Evolutionary conservation across 768 basidiomycete species (phyloP), one percentile per base, ranked within the genome.

Genomic region (Boletus huronensis): DNA sequence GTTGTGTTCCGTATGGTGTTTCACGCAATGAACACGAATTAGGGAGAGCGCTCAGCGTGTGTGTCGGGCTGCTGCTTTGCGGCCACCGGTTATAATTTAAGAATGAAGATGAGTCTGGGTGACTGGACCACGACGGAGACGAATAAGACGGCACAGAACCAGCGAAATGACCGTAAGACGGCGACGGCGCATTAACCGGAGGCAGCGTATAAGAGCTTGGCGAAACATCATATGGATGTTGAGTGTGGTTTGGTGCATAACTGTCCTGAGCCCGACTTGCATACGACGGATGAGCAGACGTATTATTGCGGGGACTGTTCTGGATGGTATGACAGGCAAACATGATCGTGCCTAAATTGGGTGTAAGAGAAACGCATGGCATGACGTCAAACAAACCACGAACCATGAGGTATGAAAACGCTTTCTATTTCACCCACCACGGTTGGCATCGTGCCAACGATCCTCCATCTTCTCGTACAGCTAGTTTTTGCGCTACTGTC

Each of bases 381-480:
- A 57, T 70, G 71, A 71, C 70, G 67, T 70, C 70, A 70, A 65
- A 71, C 58, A 51, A 67, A 55, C 46, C 64, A 64, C 82, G 63
- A 68, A 87, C 90, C 90, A 82, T 93, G 89, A 69, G 91, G 90
- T 71, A 92, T 90, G 72, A 89, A 93, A 58, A 93, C 86, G 72
- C 88, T 91, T 68, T 92, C 90, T 28, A 92, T 87, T 70, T 85
- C 82, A 54, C 78, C 79, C 47, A 75, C 76, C 54, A 80, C 77
- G 35, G 80, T 78, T 65, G 78, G 75, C 78, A 88, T 81, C 61
- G 74, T 74, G 67, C 87, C 87, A 53, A 78, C 76, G 41, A 88
- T 84, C 70, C 87, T 87, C 77, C 87, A 93, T 65, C 90, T 79
- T 70, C 90, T 80, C 58, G 90, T 92, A 64, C 90, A 93, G 72